Base-by-base conservation (phyloP, 768 basidiomycete species). In the Tylopilus sp. region DNA sequence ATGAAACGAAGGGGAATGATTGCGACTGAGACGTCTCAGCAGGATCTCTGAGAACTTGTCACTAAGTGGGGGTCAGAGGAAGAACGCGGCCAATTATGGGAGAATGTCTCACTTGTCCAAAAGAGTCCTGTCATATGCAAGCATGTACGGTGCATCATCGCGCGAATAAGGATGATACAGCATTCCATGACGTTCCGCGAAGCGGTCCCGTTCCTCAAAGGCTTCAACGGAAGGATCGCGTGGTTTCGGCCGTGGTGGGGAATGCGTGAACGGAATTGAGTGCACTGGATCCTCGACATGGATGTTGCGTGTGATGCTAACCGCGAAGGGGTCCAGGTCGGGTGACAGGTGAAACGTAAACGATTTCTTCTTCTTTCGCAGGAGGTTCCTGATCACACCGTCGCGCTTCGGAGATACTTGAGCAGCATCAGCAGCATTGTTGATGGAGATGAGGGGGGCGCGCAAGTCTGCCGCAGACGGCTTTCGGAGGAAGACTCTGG, bases 1-100 rank as follows among this genome's bases (percentile, higher is more conserved):
- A 52, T 80, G 75, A 61, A 92, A 90, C 1, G 83, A 80, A 0
- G 88, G 87, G 0, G 78, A 77, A 6, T 74, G 75, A 3, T 72
- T 73, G 7, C 73, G 71, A 40, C 74, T 78, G 16, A 92, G 73
- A n/a, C 78, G 81, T 33, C 72, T 77, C 16, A 88, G 59, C 6
- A 92, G 65, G 24, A 49, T 48, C 50, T 82, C 75, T 5, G 82
- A 75, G 57, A 82, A 79, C 48, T 74, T 76, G 60, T 90, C 89
- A 54, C 89, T 91, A 52, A 19, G 40, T 37, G 12, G 24, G 16
- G 48, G 52, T 60, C 59, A 61, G 47, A 28, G n/a, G 16, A 49
- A 31, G 52, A 44, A 37, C 17, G 54, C 14, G 50, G 44, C 42
- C 47, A 49, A 28, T 12, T 37, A 51, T 13, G 45, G 21, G 37